These are phyloP conservation scores for Aspergillus oerlinghausenensis DNA, from an alignment of 2,329 filamentous ascomycete species.

Conservation along the genomic window DNA sequence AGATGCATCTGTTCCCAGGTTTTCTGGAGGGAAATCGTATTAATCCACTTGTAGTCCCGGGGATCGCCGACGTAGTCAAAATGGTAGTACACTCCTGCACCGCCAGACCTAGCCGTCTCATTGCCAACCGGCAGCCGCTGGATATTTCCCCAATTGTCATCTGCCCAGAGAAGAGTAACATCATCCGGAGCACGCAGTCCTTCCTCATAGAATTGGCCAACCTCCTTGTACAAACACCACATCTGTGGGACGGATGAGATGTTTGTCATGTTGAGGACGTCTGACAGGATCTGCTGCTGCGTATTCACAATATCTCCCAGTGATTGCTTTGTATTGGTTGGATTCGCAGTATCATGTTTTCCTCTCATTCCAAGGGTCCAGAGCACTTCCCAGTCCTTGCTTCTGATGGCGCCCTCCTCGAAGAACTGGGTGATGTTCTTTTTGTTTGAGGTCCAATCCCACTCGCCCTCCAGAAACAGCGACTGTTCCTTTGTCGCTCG, in stretches of 20 bases:
- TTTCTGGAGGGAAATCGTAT: constrained; percentile 61
- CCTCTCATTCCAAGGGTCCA: constrained; percentile 68
- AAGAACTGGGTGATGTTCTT: constrained; percentile 65
- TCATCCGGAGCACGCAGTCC: constrained; percentile 61
- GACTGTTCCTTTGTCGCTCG: constrained; percentile 46
- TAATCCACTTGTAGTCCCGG: constrained; percentile 60
- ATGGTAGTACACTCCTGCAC: constrained; percentile 60
- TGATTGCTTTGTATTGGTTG: constrained; percentile 48
- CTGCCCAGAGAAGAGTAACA: constrained; percentile 64
- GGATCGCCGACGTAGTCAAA: constrained; percentile 61
- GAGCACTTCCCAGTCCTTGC: constrained; percentile 61
- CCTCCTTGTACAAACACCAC: constrained; percentile 72
- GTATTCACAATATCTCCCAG: constrained; percentile 58
- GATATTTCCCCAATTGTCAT: constrained; percentile 67
- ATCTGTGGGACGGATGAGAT: constrained; percentile 58
- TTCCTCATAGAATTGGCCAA: constrained; percentile 63
- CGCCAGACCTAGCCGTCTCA: constrained; percentile 57
- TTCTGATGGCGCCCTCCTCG: constrained; percentile 59
- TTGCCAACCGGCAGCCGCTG: constrained; percentile 56
- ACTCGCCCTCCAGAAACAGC: constrained; percentile 49
- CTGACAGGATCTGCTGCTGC: constrained; percentile 55
- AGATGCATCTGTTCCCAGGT: constrained; percentile 63
- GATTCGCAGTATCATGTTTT: constrained; percentile 57
- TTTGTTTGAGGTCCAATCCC: constrained; percentile 68
- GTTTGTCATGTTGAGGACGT: constrained; percentile 50